Evolutionary conservation across 148 eudicot species (phyloP).

Genomic region (Chenopodium berlandieri): DNA sequence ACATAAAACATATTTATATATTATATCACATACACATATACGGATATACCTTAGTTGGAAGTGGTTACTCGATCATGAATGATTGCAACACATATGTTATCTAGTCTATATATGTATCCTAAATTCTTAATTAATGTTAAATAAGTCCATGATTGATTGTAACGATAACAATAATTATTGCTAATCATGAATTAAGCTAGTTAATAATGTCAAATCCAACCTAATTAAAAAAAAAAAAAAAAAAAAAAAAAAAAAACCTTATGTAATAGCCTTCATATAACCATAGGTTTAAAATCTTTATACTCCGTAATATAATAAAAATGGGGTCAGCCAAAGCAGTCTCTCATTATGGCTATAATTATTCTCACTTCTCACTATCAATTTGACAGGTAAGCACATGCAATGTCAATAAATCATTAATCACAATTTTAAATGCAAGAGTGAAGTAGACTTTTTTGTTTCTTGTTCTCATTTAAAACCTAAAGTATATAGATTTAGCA

Average conservation of each 20-base stretch:
- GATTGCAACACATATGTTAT: background rate
- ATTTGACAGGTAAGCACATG: slow-evolving; percentile 19
- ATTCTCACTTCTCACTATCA: slow-evolving; percentile 4
- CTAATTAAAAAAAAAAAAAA: background rate
- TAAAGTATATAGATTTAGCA: background rate
- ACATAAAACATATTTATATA: too few species aligned
- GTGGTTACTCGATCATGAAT: background rate
- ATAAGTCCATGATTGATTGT: background rate
- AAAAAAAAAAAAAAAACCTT: background rate
- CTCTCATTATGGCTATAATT: slow-evolving; percentile 6
- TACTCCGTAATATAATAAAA: too few species aligned
- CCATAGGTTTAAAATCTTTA: background rate
- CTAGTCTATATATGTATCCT: background rate
- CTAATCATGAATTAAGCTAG: background rate
- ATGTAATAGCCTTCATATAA: slow-evolving; percentile 1
- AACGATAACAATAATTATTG: background rate
- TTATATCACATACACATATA: background rate
- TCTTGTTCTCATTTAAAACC: background rate
- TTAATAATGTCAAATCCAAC: background rate
- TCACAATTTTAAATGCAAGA: background rate
- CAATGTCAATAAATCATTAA: background rate
- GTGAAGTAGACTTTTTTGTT: background rate
- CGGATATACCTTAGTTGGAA: background rate
- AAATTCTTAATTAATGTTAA: too few species aligned
- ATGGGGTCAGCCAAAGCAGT: background rate